Percentiles rank a stretch among this genome's conserved stretches.
Evolutionary conservation across 345 rosid genomes (phyloP).

Genomic region (Fremontodendron californicum): DNA sequence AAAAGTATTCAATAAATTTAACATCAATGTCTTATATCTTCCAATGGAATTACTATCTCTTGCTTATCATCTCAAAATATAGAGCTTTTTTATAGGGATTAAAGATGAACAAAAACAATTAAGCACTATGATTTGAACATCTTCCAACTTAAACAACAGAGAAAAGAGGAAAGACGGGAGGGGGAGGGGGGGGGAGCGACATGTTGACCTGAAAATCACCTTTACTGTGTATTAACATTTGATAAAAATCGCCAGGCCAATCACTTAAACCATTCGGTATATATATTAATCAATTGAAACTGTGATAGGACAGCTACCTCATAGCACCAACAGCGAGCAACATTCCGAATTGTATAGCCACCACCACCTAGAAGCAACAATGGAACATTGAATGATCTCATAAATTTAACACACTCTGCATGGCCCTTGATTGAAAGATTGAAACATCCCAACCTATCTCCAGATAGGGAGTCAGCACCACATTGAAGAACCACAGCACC

Average conservation of each 20-base stretch:
- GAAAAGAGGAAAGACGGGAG: not conserved
- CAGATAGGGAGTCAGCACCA: slow-evolving; percentile 66
- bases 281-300: not conserved
- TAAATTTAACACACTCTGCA: slow-evolving; percentile 62
- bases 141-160: not conserved
- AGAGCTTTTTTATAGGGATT: not conserved
- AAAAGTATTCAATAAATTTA: not conserved
- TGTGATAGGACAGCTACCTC: slow-evolving; percentile 36
- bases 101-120: not conserved
- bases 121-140: not conserved
- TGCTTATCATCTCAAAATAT: not conserved
- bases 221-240: not conserved
- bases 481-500: slow-evolving; percentile 68
- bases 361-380: slow-evolving; percentile 64
- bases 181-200: not conserved
- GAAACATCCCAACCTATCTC: slow-evolving; percentile 70
- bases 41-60: not conserved
- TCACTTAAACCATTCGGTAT: not conserved
- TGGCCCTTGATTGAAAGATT: slow-evolving; percentile 72
- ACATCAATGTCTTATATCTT: not conserved
- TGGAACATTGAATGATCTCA: slow-evolving; percentile 78
- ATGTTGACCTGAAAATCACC: not conserved
- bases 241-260: not conserved
- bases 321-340: slow-evolving; percentile 78
- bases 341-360: slow-evolving; percentile 70